Base-by-base conservation (phyloP, 345 rosid genomes). In the Trapa bicornis region DNA sequence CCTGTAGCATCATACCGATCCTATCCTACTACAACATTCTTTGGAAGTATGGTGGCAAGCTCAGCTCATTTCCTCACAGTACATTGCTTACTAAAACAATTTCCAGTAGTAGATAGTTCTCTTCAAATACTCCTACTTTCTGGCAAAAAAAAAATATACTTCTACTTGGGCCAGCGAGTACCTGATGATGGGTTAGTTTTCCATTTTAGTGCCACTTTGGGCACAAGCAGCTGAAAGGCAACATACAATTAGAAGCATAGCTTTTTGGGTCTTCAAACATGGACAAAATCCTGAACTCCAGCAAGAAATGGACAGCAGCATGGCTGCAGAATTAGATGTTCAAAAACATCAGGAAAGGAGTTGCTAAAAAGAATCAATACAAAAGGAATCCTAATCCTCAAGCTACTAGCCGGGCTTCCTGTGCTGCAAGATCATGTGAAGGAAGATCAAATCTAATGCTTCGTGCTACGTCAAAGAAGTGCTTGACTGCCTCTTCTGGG, bases 401-500 rank as follows among this genome's bases (percentile, higher is more conserved):
- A 58, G 78, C 85, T 66, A 87, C 80, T 74, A 85, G 70, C 72
- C 80, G 76, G 62, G 84, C 47, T 70, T 84, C 83, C 73, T 72
- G 84, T 63, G 77, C 75, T 36, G 61, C 80, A 64, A 64, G 78
- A 79, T 77, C 78, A 70, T 80, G 79, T 37, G 75, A 70, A 53
- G 78, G 50, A n/a, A 77, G 62, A 67, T 82, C 72, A 71, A 81
- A 84, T 42, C 82, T 78, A 79, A 90, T 68, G 85, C 86, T 81
- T 80, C 86, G 83, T 2, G 86, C 75, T 22, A 90, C 90, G 16
- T 87, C 91, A 75, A 93, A 93, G 80, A 93, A 93, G 83, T 90
- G 97, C 65, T 86, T 85, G 56, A 93, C 97, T 37, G 96, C 97
- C 79, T 84, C 97, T 81, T 90, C 97, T 37, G 94, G 96, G 12